A percentile compares a stretch with the other conserved stretches of the same genome.
These are phyloP conservation scores for Chaetomidium leptoderma DNA, from an alignment of 495 filamentous ascomycete genomes.

Conservation along the genomic window DNA sequence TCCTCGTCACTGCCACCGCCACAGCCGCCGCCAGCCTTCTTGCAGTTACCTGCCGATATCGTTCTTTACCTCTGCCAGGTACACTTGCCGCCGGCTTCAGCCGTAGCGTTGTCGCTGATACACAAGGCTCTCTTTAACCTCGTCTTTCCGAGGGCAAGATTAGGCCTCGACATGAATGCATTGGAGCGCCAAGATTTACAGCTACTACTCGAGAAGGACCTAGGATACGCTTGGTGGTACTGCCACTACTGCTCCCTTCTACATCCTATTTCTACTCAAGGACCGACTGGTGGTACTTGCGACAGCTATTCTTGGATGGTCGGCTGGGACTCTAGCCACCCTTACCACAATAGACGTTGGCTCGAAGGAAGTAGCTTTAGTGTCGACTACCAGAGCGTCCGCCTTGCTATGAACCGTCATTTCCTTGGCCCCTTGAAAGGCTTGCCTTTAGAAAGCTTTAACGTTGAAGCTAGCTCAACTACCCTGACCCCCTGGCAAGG, in stretches of 20 bases:
- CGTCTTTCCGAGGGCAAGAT: not conserved
- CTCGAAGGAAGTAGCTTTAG: not conserved
- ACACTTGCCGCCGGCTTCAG: constrained; percentile 14
- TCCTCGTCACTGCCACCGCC: not conserved
- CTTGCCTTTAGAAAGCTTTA: constrained; percentile 14
- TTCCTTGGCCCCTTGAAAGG: constrained; percentile 17
- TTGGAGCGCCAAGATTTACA: constrained; percentile 6
- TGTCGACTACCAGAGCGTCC: constrained; percentile 9
- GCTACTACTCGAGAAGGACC: constrained; percentile 22
- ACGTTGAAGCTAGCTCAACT: not conserved
- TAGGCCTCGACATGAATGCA: not conserved
- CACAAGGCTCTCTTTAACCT: constrained; percentile 12
- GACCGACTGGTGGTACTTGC: not conserved
- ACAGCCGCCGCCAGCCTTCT: not conserved
- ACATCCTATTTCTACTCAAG: not conserved
- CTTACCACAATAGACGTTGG: not conserved
- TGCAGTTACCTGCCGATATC: not conserved
- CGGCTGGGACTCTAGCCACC: not conserved
- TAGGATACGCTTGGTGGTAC: constrained; percentile 15
- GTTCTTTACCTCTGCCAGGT: not conserved
- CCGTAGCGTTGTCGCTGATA: constrained; percentile 12
- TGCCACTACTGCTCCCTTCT: constrained; percentile 17
- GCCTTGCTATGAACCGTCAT: constrained; percentile 23
- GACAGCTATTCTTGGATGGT: not conserved
- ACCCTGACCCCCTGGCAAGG: not conserved